These are phyloP conservation scores for Coemansia sp. DNA, from an alignment of 192 early-diverging fungal species.

Conservation along the genomic window DNA sequence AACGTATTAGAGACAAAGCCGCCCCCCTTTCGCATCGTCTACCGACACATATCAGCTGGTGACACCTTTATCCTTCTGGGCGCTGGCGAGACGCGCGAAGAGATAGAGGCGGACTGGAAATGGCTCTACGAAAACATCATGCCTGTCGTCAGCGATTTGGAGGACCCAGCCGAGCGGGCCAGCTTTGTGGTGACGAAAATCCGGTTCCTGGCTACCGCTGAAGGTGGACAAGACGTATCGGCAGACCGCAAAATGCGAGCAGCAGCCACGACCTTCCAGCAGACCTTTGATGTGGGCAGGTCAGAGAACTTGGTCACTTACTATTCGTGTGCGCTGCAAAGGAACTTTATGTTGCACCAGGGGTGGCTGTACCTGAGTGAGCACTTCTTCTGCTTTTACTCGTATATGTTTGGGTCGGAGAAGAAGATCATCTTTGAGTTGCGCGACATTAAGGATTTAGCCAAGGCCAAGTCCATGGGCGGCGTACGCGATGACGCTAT, in stretches of 20 bases:
- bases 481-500: slow-evolving; percentile 90
- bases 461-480: slow-evolving; percentile 87
- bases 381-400: slow-evolving; percentile 93
- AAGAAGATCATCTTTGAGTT: slow-evolving; percentile 90
- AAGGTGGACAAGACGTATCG: slow-evolving; percentile 65
- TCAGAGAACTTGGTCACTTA: slow-evolving; percentile 91
- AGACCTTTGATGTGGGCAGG: slow-evolving; percentile 79
- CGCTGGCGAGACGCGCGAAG: slow-evolving; percentile 78
- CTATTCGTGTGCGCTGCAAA: slow-evolving; percentile 90
- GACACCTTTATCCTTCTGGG: slow-evolving; percentile 78
- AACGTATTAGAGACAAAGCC: slow-evolving; percentile 96
- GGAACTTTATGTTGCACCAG: slow-evolving; percentile 79
- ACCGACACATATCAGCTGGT: slow-evolving; percentile 61
- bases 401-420: slow-evolving; percentile 89
- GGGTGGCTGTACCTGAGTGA: slow-evolving; percentile 98
- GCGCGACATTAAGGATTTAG: slow-evolving; percentile 87
- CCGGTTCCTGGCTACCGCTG: slow-evolving; percentile 78
- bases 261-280: slow-evolving; percentile 84
- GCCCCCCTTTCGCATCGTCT: slow-evolving; percentile 86
- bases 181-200: slow-evolving; percentile 91
- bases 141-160: slow-evolving; percentile 69
- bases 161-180: slow-evolving; percentile 77
- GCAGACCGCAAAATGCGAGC: slow-evolving; percentile 84
- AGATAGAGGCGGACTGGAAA: slow-evolving; percentile 85
- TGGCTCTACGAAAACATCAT: slow-evolving; percentile 86